Conservation (phyloP, 2,329 filamentous ascomycete species). For the Fusarium sp. region DNA sequence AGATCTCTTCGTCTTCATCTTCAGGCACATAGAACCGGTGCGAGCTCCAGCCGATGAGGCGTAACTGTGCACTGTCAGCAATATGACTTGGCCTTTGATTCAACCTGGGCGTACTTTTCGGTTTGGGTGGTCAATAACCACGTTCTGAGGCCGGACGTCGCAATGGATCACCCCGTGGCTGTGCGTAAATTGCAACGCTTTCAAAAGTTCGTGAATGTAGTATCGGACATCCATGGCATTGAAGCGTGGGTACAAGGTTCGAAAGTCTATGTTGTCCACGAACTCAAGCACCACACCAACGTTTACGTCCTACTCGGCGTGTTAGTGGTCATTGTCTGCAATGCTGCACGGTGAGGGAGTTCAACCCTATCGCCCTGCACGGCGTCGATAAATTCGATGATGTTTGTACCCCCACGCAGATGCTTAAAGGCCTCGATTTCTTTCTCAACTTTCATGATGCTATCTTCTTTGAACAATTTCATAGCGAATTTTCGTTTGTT, state of each 20-base stretch:
- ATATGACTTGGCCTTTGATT: too few species aligned
- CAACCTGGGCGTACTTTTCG: background rate
- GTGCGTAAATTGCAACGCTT: constrained; percentile 17
- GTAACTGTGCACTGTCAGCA: constrained; percentile 10
- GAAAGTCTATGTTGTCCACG: constrained; percentile 8
- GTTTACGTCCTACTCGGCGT: constrained; percentile 4
- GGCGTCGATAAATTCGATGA: constrained; percentile 5
- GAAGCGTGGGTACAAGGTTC: constrained; percentile 1
- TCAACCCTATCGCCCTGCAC: constrained; percentile 19
- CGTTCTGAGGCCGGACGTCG: constrained; percentile 14
- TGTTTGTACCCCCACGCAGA: background rate
- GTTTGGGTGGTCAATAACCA: constrained; percentile 11
- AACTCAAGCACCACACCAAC: constrained; percentile 22
- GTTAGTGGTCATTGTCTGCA: background rate
- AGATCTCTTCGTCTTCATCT: background rate
- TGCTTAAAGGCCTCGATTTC: constrained; percentile 8
- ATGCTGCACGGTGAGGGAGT: background rate
- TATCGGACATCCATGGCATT: constrained; percentile 3
- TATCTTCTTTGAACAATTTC: constrained; percentile 20
- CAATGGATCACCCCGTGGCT: constrained; percentile 12
- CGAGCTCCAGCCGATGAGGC: constrained; percentile 24
- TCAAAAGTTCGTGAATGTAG: constrained; percentile 10
- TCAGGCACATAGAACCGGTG: background rate
- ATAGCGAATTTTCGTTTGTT: constrained; percentile 9
- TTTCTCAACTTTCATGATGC: background rate